Conservation (phyloP, 2,329 filamentous ascomycete species). For the Aspergillus floridensis region DNA sequence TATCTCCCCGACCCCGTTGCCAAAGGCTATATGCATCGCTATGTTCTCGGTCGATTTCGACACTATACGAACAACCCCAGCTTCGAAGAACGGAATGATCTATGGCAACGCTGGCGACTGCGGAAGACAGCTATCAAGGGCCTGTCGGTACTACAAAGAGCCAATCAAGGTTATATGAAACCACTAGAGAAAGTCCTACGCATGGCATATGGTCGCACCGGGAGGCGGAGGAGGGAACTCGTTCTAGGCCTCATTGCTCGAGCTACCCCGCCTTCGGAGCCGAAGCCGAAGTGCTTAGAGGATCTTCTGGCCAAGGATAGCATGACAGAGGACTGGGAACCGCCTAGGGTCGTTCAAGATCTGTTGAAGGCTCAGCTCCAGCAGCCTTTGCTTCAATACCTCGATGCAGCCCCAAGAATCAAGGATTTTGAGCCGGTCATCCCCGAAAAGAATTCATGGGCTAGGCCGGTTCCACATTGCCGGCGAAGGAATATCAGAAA, state of each 20-base stretch:
- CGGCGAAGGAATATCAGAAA: slow-evolving; percentile 37
- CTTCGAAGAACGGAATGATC: slow-evolving; percentile 16
- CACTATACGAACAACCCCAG: slow-evolving; percentile 28
- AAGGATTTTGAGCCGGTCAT: slow-evolving; percentile 30
- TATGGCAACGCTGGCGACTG: slow-evolving; percentile 20
- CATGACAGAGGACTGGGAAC: slow-evolving; percentile 34
- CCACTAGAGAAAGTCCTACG: slow-evolving; percentile 54
- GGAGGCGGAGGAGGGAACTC: slow-evolving; percentile 51
- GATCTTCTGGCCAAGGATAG: neutral
- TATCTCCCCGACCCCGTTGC: slow-evolving; percentile 61
- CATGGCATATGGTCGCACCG: slow-evolving; percentile 57
- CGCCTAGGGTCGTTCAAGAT: slow-evolving; percentile 29
- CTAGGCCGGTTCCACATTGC: slow-evolving; percentile 27
- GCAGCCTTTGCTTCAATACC: slow-evolving; percentile 24
- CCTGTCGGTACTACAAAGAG: slow-evolving; percentile 48
- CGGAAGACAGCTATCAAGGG: slow-evolving; percentile 33
- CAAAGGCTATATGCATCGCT: slow-evolving; percentile 48
- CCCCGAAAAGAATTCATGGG: slow-evolving; percentile 39
- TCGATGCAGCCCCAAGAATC: slow-evolving; percentile 23
- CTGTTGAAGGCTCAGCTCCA: slow-evolving; percentile 37
- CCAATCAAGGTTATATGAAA: slow-evolving; percentile 55
- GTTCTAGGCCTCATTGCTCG: slow-evolving; percentile 36
- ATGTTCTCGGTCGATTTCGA: slow-evolving; percentile 51
- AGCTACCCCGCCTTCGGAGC: slow-evolving; percentile 24
- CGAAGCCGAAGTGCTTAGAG: slow-evolving; percentile 14